Conservation (phyloP, 345 rosid species). For the Carallia brachiata region DNA sequence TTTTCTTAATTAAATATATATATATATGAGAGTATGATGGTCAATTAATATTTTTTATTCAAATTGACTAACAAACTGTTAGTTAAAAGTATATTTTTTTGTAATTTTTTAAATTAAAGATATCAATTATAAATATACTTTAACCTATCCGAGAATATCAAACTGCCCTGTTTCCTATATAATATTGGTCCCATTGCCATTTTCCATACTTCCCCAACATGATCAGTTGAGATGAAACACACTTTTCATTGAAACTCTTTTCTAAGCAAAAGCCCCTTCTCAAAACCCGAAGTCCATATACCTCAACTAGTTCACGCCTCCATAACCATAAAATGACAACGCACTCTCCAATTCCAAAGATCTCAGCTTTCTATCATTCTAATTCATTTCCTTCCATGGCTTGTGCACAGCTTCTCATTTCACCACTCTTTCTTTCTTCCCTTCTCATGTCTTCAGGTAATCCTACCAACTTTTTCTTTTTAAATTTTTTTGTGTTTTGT, state of each 20-base stretch:
- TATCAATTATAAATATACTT: no score
- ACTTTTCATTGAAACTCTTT: background rate
- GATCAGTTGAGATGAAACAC: no score
- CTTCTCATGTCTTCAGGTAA: constrained; percentile 13
- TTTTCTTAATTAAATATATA: no score
- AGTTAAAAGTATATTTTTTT: no score
- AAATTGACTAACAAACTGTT: no score
- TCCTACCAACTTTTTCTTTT: no score
- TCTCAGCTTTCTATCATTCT: background rate
- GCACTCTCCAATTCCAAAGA: background rate
- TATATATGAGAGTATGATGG: no score
- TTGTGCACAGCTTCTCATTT: background rate
- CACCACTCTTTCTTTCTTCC: background rate
- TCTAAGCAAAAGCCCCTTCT: background rate
- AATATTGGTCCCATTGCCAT: background rate
- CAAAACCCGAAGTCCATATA: background rate
- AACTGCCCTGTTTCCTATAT: background rate
- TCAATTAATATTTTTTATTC: no score
- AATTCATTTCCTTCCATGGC: constrained; percentile 5
- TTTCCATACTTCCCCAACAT: background rate
- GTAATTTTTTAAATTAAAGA: no score
- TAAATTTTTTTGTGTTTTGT: background rate
- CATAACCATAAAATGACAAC: background rate
- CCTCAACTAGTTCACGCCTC: background rate
- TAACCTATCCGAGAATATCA: no score